Percentiles rank a stretch among this genome's conserved stretches.
Evolutionary conservation across 768 basidiomycete species (phyloP).

Genomic region (Phaffia tasmanica): DNA sequence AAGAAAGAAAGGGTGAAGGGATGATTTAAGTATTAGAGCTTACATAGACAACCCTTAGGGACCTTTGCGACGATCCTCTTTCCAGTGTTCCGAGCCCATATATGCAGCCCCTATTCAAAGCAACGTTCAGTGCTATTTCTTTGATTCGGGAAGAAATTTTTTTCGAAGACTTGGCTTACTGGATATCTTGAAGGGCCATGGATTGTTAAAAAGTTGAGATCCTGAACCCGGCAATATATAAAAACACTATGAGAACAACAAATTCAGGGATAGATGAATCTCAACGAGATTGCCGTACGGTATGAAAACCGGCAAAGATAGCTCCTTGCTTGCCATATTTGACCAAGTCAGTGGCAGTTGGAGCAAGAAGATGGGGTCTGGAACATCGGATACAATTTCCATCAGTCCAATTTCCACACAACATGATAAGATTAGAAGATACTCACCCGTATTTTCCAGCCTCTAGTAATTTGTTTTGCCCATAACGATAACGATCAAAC

Average conservation of each 20-base stretch:
- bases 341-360: constrained; percentile 78
- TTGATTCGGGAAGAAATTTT: too few species aligned
- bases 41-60: constrained; percentile 56
- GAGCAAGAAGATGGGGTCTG: constrained; percentile 78
- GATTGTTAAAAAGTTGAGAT: constrained; percentile 68
- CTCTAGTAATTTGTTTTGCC: constrained; percentile 56
- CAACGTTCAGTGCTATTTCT: neutral
- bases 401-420: too few species aligned
- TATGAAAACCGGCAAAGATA: constrained; percentile 88
- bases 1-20: too few species aligned
- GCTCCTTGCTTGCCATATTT: constrained; percentile 64
- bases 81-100: constrained; percentile 91
- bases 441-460: constrained; percentile 75
- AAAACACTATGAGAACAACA: neutral
- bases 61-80: constrained; percentile 80
- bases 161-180: too few species aligned
- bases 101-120: constrained; percentile 46
- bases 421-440: neutral
- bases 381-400: neutral
- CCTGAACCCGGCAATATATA: constrained; percentile 31
- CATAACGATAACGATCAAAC: constrained; percentile 65
- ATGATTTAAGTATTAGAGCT: neutral
- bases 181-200: constrained; percentile 30
- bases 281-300: constrained; percentile 30
- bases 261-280: neutral